These are phyloP conservation scores for Aspergillus fructus DNA, from an alignment of 2,329 filamentous ascomycete genomes.

Conservation along the genomic window DNA sequence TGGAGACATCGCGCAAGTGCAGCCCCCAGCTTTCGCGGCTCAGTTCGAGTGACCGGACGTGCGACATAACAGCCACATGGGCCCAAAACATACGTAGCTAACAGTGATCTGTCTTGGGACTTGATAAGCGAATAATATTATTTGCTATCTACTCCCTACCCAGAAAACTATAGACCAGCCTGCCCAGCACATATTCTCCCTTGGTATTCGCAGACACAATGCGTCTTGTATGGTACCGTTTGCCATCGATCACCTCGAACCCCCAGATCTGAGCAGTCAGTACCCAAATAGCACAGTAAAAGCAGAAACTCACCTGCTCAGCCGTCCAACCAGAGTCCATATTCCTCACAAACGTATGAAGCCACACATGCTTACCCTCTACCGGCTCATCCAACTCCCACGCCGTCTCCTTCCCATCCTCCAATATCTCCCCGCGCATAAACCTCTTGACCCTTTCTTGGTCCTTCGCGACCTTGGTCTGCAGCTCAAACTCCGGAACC, in stretches of 20 bases:
- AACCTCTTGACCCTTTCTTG: not conserved
- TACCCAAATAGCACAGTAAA: not conserved
- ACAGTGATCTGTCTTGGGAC: no score
- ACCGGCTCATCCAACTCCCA: not conserved
- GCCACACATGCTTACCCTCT: not conserved
- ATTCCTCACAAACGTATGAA: not conserved
- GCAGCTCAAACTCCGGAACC: not conserved
- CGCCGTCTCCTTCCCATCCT: not conserved
- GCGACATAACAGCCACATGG: no score
- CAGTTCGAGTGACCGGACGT: no score
- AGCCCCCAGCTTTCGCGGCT: no score
- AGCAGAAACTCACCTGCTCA: conserved; percentile 1
- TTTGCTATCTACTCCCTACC: not conserved
- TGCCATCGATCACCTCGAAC: not conserved
- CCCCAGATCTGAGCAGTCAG: not conserved
- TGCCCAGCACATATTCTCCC: not conserved
- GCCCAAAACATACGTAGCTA: no score
- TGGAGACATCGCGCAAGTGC: no score
- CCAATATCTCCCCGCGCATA: not conserved
- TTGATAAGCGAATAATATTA: not conserved
- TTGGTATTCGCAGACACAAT: not conserved
- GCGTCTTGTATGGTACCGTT: not conserved
- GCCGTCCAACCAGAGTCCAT: not conserved
- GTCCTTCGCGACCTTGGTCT: not conserved
- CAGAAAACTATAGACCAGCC: not conserved